phyloP scores from a whole-genome alignment of 2,329 filamentous ascomycete species.

The Arthrinium puccinioides region DNA sequence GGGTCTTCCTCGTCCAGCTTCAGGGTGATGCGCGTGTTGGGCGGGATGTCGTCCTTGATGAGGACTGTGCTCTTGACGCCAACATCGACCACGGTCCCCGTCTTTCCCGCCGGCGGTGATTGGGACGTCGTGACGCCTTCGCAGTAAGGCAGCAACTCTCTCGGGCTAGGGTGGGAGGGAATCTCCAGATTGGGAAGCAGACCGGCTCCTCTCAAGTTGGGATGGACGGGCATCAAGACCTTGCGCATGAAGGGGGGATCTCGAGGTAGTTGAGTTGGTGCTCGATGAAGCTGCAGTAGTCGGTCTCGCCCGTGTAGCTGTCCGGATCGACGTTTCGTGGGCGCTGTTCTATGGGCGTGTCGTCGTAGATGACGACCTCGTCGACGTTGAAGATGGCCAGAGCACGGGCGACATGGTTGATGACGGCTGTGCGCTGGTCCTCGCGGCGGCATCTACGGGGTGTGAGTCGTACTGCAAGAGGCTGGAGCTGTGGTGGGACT shows the following conservation, averaged over 20 bases:
- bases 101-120: conserved; percentile 28
- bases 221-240: conserved; percentile 68
- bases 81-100: conserved; percentile 50
- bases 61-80: conserved; percentile 48
- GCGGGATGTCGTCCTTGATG: conserved; percentile 55
- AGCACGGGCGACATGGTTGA: conserved; percentile 71
- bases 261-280: conserved; percentile 79
- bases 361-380: conserved; percentile 77
- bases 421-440: conserved; percentile 67
- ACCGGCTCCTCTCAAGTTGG: conserved; percentile 68
- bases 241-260: conserved; percentile 74
- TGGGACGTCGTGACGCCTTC: conserved; percentile 62
- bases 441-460: conserved; percentile 55
- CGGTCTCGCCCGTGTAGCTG: conserved; percentile 60
- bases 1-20: conserved; percentile 46
- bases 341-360: conserved; percentile 44
- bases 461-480: not conserved
- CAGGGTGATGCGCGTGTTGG: conserved; percentile 67
- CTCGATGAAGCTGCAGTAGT: conserved; percentile 73
- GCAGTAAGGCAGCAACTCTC: conserved; percentile 73
- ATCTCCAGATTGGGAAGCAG: conserved; percentile 73
- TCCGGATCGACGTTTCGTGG: conserved; percentile 40
- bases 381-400: conserved; percentile 79
- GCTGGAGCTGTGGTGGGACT: not conserved
- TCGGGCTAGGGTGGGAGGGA: conserved; percentile 70